Evolutionary conservation across 371 early-diverging fungal genomes (phyloP).

Genomic region (Rhizopus sp.): DNA sequence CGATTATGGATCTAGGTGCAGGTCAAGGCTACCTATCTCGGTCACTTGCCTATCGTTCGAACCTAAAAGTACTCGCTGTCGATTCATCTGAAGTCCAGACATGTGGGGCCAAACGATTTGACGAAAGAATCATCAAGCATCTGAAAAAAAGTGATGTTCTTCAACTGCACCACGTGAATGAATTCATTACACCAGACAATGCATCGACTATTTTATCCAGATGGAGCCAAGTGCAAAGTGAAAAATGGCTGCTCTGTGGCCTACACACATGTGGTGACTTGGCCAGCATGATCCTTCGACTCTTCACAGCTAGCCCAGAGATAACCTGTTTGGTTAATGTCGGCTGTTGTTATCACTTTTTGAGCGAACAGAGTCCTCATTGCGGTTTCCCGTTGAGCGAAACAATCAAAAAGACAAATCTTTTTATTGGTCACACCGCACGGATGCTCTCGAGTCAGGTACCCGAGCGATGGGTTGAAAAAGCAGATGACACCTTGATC

Average conservation of each 20-base stretch:
- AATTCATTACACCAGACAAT: slow-evolving; percentile 54
- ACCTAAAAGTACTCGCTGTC: slow-evolving; percentile 76
- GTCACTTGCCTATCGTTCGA: slow-evolving; percentile 68
- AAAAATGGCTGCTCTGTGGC: slow-evolving; percentile 76
- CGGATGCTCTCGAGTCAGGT: slow-evolving; percentile 87
- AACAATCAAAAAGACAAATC: slow-evolving; percentile 13
- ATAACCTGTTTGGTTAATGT: slow-evolving; percentile 77
- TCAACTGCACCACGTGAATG: slow-evolving; percentile 59
- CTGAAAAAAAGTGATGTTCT: slow-evolving; percentile 17
- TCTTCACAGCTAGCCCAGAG: slow-evolving; percentile 63
- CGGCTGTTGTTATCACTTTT: slow-evolving; percentile 86
- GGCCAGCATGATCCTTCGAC: slow-evolving; percentile 65
- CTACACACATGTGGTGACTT: slow-evolving; percentile 88
- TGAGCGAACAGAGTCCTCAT: slow-evolving; percentile 31
- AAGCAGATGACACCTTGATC: slow-evolving; percentile 48
- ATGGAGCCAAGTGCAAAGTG: slow-evolving; percentile 27
- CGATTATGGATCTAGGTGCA: slow-evolving; percentile 72
- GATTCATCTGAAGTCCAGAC: slow-evolving; percentile 81
- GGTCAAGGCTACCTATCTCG: slow-evolving; percentile 82
- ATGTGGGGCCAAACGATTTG: slow-evolving; percentile 74
- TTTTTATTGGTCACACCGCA: slow-evolving; percentile 68
- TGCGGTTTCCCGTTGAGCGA: slow-evolving; percentile 57
- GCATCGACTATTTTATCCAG: slow-evolving; percentile 45
- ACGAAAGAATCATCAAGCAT: slow-evolving; percentile 49
- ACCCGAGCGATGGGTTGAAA: slow-evolving; percentile 72